phyloP scores from a whole-genome alignment of 2,329 filamentous ascomycete species.

The Fusarium buharicum region DNA sequence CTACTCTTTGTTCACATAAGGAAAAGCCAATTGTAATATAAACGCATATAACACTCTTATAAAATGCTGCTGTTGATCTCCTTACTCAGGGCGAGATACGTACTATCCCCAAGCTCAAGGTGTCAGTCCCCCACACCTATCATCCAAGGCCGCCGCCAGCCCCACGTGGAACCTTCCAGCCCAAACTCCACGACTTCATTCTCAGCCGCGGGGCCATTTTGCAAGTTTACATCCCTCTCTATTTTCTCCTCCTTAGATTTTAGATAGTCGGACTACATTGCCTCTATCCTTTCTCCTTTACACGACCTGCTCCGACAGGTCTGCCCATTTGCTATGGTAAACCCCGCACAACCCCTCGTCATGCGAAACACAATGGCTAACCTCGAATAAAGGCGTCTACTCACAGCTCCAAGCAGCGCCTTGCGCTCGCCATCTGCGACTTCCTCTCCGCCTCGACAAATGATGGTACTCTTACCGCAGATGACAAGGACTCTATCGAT shows the following conservation, averaged over 20 bases:
- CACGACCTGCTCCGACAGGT: constrained; percentile 17
- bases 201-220: constrained; percentile 40
- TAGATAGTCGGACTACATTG: not conserved
- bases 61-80: not conserved
- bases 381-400: constrained; percentile 44
- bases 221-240: not conserved
- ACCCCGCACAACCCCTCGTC: constrained; percentile 9
- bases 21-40: too few species aligned
- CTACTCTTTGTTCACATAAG: too few species aligned
- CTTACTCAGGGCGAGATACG: not conserved
- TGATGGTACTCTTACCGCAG: constrained; percentile 87
- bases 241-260: constrained; percentile 8
- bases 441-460: constrained; percentile 86
- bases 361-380: constrained; percentile 11
- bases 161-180: constrained; percentile 48
- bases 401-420: constrained; percentile 75
- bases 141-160: constrained; percentile 12
- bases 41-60: not conserved
- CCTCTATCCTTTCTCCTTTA: not conserved
- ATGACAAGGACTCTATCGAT: constrained; percentile 94
- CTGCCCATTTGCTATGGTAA: constrained; percentile 25
- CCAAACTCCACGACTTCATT: constrained; percentile 37
- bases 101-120: not conserved
- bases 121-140: constrained; percentile 30
- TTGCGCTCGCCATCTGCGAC: constrained; percentile 96